Conservation (phyloP, 306 rosid genomes). For the Lupinus albus region DNA sequence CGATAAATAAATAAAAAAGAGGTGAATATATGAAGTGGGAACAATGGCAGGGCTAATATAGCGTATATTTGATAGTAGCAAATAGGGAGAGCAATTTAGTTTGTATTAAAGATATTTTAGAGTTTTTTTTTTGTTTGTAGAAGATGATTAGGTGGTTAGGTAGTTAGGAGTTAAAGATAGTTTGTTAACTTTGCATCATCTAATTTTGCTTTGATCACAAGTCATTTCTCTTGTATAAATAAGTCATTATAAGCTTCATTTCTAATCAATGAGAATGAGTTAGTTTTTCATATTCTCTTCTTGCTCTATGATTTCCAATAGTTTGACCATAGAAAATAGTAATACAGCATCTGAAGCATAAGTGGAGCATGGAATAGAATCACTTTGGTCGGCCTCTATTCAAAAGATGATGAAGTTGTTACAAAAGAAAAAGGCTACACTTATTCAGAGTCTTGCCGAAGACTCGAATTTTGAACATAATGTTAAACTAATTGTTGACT, state of each 20-base stretch:
- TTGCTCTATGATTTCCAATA: too few relatives aligned
- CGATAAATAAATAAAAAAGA: neutral
- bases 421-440: slow-evolving; percentile 40
- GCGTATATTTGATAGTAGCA: neutral
- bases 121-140: too few relatives aligned
- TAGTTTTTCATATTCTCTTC: too few relatives aligned
- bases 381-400: slow-evolving; percentile 89
- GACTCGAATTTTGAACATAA: slow-evolving; percentile 48
- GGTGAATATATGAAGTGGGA: slow-evolving; percentile 15
- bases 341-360: slow-evolving; percentile 50
- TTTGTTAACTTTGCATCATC: too few relatives aligned
- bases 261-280: too few relatives aligned
- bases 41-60: slow-evolving; percentile 12
- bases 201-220: too few relatives aligned
- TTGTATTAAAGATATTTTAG: too few relatives aligned
- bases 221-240: too few relatives aligned
- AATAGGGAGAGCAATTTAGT: slow-evolving; percentile 19
- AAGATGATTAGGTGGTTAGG: too few relatives aligned
- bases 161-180: too few relatives aligned
- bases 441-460: slow-evolving; percentile 57
- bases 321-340: slow-evolving; percentile 29
- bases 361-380: slow-evolving; percentile 92
- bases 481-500: slow-evolving; percentile 51
- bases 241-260: too few relatives aligned
- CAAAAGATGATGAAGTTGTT: slow-evolving; percentile 51